A percentile compares a stretch with the other conserved stretches of the same genome.
phyloP scores from a whole-genome alignment of 805 yeast genomes.

The Candida coquimbonensis region DNA sequence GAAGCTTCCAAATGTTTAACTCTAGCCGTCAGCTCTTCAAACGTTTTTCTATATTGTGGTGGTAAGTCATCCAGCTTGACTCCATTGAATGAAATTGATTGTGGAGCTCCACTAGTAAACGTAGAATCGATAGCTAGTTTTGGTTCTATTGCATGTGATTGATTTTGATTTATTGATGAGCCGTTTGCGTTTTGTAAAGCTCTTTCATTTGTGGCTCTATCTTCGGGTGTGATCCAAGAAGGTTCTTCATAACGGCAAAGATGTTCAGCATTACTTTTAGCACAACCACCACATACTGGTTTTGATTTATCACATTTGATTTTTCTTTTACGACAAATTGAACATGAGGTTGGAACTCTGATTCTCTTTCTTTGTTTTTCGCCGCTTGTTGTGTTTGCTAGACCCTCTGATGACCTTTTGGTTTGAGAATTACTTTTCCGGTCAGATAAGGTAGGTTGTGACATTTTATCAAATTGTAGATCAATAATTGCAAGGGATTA shows the following conservation, averaged over 20 bases:
- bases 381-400: background rate
- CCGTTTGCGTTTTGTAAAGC: background rate
- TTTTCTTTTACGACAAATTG: slow-evolving; percentile 42
- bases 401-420: background rate
- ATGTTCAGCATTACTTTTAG: slow-evolving; percentile 49
- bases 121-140: background rate
- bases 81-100: background rate
- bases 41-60: slow-evolving; percentile 5
- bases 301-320: slow-evolving; percentile 40
- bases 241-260: slow-evolving; percentile 52
- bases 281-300: slow-evolving; percentile 50
- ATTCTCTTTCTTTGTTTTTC: slow-evolving; percentile 8
- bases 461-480: no score
- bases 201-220: slow-evolving; percentile 2
- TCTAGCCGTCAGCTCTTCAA: slow-evolving; percentile 33
- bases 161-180: no score
- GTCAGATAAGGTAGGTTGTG: no score
- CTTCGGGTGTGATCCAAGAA: slow-evolving; percentile 47
- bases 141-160: no score
- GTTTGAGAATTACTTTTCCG: no score
- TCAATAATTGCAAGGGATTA: no score
- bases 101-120: background rate
- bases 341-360: slow-evolving; percentile 40
- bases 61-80: slow-evolving; percentile 4
- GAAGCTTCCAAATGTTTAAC: slow-evolving; percentile 41